Percentiles rank a stretch among this genome's conserved stretches.
Conservation (phyloP, 306 rosid species). For the Vigna trinervia region DNA sequence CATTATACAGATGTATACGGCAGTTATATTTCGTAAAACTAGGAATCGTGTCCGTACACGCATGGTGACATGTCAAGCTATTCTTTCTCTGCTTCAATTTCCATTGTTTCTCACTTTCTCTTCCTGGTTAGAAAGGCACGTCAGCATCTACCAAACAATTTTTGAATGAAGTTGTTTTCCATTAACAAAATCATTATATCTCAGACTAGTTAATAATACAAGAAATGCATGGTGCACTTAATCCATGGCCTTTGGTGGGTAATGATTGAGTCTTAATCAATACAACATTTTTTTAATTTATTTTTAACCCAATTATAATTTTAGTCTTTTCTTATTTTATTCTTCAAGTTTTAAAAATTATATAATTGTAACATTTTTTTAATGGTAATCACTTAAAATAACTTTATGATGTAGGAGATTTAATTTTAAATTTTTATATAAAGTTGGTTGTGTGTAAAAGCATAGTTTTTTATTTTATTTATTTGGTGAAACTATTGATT, state of each 20-base stretch:
- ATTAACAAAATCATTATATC: constrained; percentile 36
- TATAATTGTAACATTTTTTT: not conserved
- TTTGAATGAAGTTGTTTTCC: constrained; percentile 18
- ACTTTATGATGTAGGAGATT: not conserved
- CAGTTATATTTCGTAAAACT: not conserved
- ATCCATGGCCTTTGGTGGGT: not conserved
- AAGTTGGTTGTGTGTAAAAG: not conserved
- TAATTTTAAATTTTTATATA: not conserved
- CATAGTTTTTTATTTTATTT: no score
- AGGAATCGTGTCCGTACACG: not conserved
- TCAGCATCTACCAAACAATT: constrained; percentile 13
- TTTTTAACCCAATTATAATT: not conserved
- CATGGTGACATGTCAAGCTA: not conserved
- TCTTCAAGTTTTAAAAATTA: no score
- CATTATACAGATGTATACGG: not conserved
- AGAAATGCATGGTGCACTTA: constrained; percentile 22
- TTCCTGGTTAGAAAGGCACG: not conserved
- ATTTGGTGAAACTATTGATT: not conserved
- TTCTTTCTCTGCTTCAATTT: not conserved
- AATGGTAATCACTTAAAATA: not conserved
- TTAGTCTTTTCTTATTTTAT: no score
- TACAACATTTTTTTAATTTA: not conserved
- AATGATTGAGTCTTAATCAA: constrained; percentile 40
- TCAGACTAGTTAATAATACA: not conserved
- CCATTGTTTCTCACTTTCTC: not conserved